Evolutionary conservation across 2,329 filamentous ascomycete species (phyloP).

Genomic region (Colletotrichum somersetense): DNA sequence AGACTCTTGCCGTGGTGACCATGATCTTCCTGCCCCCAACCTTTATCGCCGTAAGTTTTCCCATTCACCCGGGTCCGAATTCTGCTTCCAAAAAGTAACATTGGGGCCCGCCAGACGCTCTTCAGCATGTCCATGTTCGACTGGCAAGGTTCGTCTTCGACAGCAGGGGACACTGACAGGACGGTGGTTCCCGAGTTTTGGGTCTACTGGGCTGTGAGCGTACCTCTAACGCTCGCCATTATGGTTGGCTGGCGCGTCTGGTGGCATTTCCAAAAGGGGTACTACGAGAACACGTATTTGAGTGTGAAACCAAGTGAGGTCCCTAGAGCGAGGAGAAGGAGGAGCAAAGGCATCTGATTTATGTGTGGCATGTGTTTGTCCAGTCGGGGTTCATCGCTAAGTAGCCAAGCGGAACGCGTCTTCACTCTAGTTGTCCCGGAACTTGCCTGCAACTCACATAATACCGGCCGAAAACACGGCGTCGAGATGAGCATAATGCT

Average conservation of each 20-base stretch:
- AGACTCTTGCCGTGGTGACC: slow-evolving; percentile 8
- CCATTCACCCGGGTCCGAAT: rapidly evolving
- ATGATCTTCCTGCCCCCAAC: slow-evolving; percentile 7
- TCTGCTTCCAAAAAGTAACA: not conserved
- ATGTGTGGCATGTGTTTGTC: not conserved
- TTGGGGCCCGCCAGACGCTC: not conserved
- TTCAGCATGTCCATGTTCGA: slow-evolving; percentile 17
- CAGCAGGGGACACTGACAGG: not conserved
- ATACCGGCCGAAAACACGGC: too few relatives aligned
- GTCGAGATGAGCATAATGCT: slow-evolving; percentile 48
- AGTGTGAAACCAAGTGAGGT: not conserved
- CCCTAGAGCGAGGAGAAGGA: not conserved
- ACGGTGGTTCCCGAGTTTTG: not conserved
- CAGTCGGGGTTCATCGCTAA: not conserved
- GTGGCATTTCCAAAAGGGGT: slow-evolving; percentile 6
- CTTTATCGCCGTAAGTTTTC: not conserved
- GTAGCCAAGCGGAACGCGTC: not conserved
- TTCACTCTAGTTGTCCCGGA: not conserved
- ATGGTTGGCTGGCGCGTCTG: not conserved
- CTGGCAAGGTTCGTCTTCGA: not conserved
- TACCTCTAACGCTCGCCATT: not conserved
- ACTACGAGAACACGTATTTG: not conserved
- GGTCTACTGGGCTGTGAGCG: slow-evolving; percentile 4
- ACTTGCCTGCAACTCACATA: not conserved
- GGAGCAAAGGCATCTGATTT: not conserved